Percentiles rank a stretch among this genome's conserved stretches.
Evolutionary conservation across 2,329 filamentous ascomycete species (phyloP).

Genomic region (Neonectria neomacrospora): DNA sequence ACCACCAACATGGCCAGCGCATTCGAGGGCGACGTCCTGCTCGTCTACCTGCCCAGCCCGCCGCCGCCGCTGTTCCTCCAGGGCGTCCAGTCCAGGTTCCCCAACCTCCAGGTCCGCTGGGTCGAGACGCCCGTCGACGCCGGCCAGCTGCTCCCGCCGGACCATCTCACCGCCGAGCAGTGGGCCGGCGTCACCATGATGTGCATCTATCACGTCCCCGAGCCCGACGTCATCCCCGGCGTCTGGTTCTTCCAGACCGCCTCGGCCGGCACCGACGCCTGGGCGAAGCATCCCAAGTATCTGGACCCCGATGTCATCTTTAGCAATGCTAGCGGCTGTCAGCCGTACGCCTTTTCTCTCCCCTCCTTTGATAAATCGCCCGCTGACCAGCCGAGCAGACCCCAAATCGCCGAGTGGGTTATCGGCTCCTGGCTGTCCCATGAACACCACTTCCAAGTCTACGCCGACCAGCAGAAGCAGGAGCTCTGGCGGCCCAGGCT

Average conservation of each 20-base stretch:
- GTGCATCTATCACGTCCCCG: slow-evolving; percentile 47
- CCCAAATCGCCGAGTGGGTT: slow-evolving; percentile 56
- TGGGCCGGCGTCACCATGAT: slow-evolving; percentile 57
- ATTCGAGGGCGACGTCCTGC: slow-evolving; percentile 53
- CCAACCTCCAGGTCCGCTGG: slow-evolving; percentile 54
- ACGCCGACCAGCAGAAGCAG: slow-evolving; percentile 45
- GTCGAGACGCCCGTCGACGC: slow-evolving; percentile 35
- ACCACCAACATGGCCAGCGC: slow-evolving; percentile 25
- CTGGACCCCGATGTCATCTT: slow-evolving; percentile 51
- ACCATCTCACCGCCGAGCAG: slow-evolving; percentile 45
- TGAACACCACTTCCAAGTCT: slow-evolving; percentile 47
- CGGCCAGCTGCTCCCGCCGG: slow-evolving; percentile 30
- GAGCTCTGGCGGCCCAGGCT: slow-evolving; percentile 42
- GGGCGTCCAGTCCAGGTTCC: slow-evolving; percentile 47
- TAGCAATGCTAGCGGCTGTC: slow-evolving; percentile 55
- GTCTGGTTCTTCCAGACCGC: slow-evolving; percentile 58
- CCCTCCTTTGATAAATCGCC: too few species aligned
- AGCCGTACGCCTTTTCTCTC: slow-evolving; percentile 54
- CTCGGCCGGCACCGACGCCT: slow-evolving; percentile 57
- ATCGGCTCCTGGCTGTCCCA: slow-evolving; percentile 50
- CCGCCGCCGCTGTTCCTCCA: slow-evolving; percentile 51
- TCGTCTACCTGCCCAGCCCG: slow-evolving; percentile 50
- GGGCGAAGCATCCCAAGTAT: slow-evolving; percentile 51
- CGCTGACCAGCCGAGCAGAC: slow-evolving; percentile 31
- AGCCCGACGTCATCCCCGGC: slow-evolving; percentile 45